Conservation (phyloP, 192 early-diverging fungal species). For the Coemansia sp. region DNA sequence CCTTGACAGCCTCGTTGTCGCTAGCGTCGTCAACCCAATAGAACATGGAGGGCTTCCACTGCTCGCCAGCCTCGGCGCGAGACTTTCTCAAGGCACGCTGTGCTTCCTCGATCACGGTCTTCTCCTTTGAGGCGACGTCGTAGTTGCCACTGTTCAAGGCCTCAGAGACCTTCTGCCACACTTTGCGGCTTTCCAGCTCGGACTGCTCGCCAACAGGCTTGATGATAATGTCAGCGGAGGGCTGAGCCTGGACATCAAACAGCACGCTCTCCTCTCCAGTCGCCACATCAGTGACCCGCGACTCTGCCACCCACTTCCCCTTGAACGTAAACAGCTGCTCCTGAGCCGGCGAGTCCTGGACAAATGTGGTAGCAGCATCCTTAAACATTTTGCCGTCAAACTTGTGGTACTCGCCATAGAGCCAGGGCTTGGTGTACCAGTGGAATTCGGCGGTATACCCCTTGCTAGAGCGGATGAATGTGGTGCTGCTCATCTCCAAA, state of each 20-base stretch:
- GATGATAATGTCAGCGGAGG: conserved; percentile 59
- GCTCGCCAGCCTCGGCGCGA: conserved; percentile 59
- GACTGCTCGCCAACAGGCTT: conserved; percentile 63
- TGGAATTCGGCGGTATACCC: conserved; percentile 66
- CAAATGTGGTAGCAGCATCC: conserved; percentile 33
- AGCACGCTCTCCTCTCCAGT: conserved; percentile 57
- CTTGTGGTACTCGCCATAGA: conserved; percentile 79
- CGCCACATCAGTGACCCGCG: conserved; percentile 59
- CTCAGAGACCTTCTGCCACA: conserved; percentile 72
- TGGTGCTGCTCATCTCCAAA: conserved; percentile 65
- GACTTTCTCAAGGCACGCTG: conserved; percentile 67
- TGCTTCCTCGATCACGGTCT: conserved; percentile 69
- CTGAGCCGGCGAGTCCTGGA: conserved; percentile 17
- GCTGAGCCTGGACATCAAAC: conserved; percentile 63
- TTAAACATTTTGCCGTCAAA: conserved; percentile 64
- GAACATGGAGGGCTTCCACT: conserved; percentile 61
- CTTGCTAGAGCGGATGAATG: conserved; percentile 60
- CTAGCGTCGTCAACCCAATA: conserved; percentile 47
- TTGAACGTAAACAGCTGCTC: conserved; percentile 55
- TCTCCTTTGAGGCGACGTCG: conserved; percentile 66
- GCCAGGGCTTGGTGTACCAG: conserved; percentile 74
- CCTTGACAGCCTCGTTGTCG: conserved; percentile 37
- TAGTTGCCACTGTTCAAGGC: conserved; percentile 71
- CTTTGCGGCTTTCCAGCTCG: conserved; percentile 65
- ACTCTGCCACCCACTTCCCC: conserved; percentile 73